Base-by-base conservation (phyloP, 176 grass and related monocot species). In the Oryza meyeriana region DNA sequence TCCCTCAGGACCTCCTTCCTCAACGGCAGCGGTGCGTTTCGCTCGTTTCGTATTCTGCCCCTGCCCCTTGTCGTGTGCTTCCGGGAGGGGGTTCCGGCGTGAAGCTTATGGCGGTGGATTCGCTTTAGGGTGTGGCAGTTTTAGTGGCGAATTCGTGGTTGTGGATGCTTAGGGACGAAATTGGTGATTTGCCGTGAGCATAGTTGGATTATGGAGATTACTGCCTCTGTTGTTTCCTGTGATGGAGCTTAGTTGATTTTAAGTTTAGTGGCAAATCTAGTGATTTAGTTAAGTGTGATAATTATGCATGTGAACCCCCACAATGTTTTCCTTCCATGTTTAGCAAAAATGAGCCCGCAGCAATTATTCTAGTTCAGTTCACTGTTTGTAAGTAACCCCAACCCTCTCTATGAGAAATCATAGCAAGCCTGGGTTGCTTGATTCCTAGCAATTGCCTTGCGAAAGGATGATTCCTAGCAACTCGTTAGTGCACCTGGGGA, bases 1-100 rank as follows among this genome's bases (percentile, higher is more conserved):
- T 11, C 73, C 8, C 83, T 90, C 59, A 39, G 20, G 73, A 74
- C 88, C 45, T 68, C 83, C 68, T 90, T 90, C 74, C 79, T 90
- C 59, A 72, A 48, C n/a, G 79, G 83, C 17, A 77, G 61, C 30
- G 79, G 88, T 90, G 47, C 61, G 88, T 86, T 29, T 70, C 61
- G 28, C 57, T 34, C 81, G 12, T 66, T 83, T 79, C 29, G 2
- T 66, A 8, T 26, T 31, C 83, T 64, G 4, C 12, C n/a, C 26
- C 24, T 20, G 52, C 10, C 52, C 52, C 9, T n/a, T 59, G n/a
- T 30, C 10, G 20, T 14, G 35, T 61, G 48, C 35, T 61, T 38
- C 24, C 13, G 62, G 12, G 45, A 24, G 76, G 17, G 17, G 35
- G 69, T 84, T 45, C 33, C 31, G 30, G 10, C 32, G 2, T 27